Percentiles rank a stretch among this genome's conserved stretches.
Evolutionary conservation across 768 basidiomycete species (phyloP).

Genomic region (Boletus rubropictus): DNA sequence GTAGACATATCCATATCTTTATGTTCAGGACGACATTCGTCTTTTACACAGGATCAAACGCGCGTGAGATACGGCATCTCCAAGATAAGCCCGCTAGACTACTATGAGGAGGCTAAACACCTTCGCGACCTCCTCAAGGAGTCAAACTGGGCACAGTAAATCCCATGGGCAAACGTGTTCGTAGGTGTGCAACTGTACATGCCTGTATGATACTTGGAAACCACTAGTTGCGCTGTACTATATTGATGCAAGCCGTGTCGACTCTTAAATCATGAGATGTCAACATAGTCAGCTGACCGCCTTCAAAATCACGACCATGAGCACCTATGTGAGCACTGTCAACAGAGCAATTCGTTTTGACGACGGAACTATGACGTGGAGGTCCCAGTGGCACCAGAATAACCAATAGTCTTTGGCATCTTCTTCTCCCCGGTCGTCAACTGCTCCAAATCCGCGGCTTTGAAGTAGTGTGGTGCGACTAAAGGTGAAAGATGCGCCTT

Average conservation of each 20-base stretch:
- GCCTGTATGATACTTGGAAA: constrained; percentile 2
- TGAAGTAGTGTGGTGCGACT: constrained; percentile 98
- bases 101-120: constrained; percentile 55
- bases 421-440: constrained; percentile 80
- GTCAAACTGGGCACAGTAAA: constrained; percentile 48
- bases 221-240: not conserved
- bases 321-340: not conserved
- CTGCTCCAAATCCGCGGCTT: constrained; percentile 75
- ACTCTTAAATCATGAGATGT: not conserved
- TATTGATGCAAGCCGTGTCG: not conserved
- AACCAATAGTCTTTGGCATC: constrained; percentile 76
- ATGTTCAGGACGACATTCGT: not conserved
- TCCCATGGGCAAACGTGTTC: not conserved
- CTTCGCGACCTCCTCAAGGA: constrained; percentile 53
- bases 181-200: not conserved
- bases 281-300: not conserved
- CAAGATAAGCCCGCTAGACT: constrained; percentile 60
- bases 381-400: constrained; percentile 15
- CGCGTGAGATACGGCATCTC: constrained; percentile 82
- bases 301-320: constrained; percentile 1
- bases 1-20: constrained; percentile 19
- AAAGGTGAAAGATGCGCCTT: not conserved
- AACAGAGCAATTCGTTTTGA: not conserved
- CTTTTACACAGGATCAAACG: constrained; percentile 55
- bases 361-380: constrained; percentile 11